A percentile compares a stretch with the other conserved stretches of the same genome.
phyloP scores from a whole-genome alignment of 805 yeast genomes.

The Yarrowia keelungensis region DNA sequence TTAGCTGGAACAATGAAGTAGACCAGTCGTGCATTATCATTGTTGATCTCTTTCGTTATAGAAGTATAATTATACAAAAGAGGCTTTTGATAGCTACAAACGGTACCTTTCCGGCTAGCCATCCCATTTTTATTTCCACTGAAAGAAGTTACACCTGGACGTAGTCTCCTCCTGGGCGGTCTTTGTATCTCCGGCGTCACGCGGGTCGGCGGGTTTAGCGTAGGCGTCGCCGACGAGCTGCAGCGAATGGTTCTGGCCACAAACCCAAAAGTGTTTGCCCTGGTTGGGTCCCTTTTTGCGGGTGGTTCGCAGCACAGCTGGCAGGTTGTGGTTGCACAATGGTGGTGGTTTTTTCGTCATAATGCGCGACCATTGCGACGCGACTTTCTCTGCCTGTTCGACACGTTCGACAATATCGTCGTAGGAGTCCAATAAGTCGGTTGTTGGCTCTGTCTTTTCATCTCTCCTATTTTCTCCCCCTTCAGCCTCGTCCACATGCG shows the following conservation, averaged over 20 bases:
- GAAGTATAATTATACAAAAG: no score
- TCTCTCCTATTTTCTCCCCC: constrained; percentile 8
- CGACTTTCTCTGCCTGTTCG: constrained; percentile 16
- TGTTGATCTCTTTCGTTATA: no score
- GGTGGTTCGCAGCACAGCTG: constrained; percentile 47
- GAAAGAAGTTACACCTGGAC: constrained; percentile 30
- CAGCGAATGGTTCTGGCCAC: constrained; percentile 42
- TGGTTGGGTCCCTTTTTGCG: constrained; percentile 50
- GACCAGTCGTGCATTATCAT: no score
- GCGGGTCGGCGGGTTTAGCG: no score
- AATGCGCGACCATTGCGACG: constrained; percentile 24
- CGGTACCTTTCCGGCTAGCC: no score
- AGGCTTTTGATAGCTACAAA: no score
- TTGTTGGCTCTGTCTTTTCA: neutral
- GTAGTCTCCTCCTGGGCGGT: constrained; percentile 2
- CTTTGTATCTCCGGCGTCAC: no score
- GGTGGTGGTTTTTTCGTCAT: constrained; percentile 34
- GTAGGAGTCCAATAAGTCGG: neutral
- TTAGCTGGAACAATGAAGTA: no score
- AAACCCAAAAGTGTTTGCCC: constrained; percentile 53
- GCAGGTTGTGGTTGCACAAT: constrained; percentile 49
- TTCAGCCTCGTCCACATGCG: neutral
- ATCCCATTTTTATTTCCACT: constrained; percentile 31
- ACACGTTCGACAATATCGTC: neutral
- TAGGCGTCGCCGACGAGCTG: constrained; percentile 28